phyloP scores from a whole-genome alignment of 2,329 filamentous ascomycete genomes.

The Thielaviopsis ethacetica region DNA sequence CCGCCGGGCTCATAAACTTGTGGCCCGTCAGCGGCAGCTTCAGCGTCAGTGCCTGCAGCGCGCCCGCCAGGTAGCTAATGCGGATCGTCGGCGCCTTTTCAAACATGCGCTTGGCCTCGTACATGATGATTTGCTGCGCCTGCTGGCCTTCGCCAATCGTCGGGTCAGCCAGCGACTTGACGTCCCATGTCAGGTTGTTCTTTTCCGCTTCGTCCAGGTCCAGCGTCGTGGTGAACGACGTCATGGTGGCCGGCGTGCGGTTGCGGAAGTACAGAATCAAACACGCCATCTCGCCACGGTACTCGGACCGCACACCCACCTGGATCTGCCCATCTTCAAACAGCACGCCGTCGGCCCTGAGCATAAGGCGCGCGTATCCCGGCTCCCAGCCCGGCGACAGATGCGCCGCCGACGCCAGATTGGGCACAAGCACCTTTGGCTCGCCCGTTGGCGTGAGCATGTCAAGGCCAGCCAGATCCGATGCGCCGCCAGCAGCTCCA shows the following conservation, averaged over 20 bases:
- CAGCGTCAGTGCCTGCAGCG: conserved; percentile 79
- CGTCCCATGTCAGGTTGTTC: conserved; percentile 60
- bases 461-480: conserved; percentile 70
- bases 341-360: conserved; percentile 68
- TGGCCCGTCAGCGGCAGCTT: conserved; percentile 79
- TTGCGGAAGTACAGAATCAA: conserved; percentile 93
- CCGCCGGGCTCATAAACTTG: conserved; percentile 92
- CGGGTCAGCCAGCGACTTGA: conserved; percentile 77
- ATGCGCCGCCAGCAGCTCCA: conserved; percentile 30
- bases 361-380: conserved; percentile 70
- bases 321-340: conserved; percentile 95
- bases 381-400: conserved; percentile 88
- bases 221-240: conserved; percentile 84
- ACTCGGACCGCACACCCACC: conserved; percentile 81
- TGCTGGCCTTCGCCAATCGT: conserved; percentile 59
- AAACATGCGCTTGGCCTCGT: conserved; percentile 72
- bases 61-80: conserved; percentile 85
- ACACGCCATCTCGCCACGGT: conserved; percentile 86
- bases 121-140: conserved; percentile 87
- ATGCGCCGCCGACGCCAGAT: conserved; percentile 82
- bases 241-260: conserved; percentile 71
- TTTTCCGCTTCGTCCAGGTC: conserved; percentile 59
- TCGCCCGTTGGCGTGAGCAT: conserved; percentile 45
- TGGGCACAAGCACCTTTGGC: conserved; percentile 46
- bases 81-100: conserved; percentile 75